A percentile compares a stretch with the other conserved stretches of the same genome.
Conservation (phyloP, 2,329 filamentous ascomycete genomes). For the Emericellopsis cladophorae region DNA sequence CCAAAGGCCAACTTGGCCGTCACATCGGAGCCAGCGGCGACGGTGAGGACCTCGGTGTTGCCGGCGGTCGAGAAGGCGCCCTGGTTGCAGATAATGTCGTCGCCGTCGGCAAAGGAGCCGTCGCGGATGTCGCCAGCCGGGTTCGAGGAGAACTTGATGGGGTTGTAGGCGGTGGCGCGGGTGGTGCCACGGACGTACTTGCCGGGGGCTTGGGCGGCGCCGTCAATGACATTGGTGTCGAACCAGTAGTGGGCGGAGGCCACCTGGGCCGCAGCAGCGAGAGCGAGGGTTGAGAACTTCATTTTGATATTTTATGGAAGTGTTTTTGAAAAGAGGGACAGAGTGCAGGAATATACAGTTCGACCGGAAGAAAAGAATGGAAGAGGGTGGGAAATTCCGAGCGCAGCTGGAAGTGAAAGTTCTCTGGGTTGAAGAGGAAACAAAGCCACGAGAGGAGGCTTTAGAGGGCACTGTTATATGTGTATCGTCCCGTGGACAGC, state of each 20-base stretch:
- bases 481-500: too few species aligned
- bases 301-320: background rate
- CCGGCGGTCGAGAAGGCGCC: slow-evolving; percentile 11
- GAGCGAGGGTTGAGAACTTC: background rate
- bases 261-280: slow-evolving; percentile 9
- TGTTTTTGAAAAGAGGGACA: too few species aligned
- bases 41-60: slow-evolving; percentile 9
- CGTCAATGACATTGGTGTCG: slow-evolving; percentile 11
- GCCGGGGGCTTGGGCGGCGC: slow-evolving; percentile 5
- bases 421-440: background rate
- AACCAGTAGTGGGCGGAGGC: slow-evolving; percentile 16
- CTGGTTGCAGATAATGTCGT: slow-evolving; percentile 15
- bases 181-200: slow-evolving; percentile 13
- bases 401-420: background rate
- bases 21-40: slow-evolving; percentile 10
- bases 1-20: slow-evolving; percentile 8
- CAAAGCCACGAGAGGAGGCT: background rate
- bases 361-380: background rate
- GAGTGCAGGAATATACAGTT: background rate
- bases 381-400: background rate
- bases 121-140: slow-evolving; percentile 10
- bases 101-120: slow-evolving; percentile 7
- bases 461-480: background rate
- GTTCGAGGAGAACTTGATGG: slow-evolving; percentile 14
- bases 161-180: slow-evolving; percentile 11